Percentiles rank a stretch among this genome's conserved stretches.
These are phyloP conservation scores for Plasmodium billcollinsi DNA, from an alignment of 169 alveolate species.

Conservation along the genomic window DNA sequence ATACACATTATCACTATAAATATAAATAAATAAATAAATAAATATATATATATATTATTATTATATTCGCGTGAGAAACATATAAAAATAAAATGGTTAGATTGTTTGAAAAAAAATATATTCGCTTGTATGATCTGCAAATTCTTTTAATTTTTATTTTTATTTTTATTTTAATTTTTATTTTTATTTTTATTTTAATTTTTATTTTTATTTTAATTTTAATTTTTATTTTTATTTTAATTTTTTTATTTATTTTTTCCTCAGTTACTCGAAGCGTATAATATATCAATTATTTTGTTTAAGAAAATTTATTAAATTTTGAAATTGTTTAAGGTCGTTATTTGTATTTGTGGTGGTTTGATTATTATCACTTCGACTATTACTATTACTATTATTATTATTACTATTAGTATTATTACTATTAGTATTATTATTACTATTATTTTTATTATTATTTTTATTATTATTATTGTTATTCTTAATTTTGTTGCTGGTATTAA, in stretches of 20 bases:
- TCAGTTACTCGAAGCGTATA: not conserved
- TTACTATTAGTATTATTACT: not conserved
- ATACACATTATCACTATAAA: not conserved
- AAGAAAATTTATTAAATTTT: conserved; percentile 46
- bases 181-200: not conserved
- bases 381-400: not conserved
- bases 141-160: not conserved
- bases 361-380: not conserved
- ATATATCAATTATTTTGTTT: conserved; percentile 18
- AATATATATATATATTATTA: not conserved
- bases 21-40: not conserved
- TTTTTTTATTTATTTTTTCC: not conserved
- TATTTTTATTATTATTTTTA: conserved; percentile 15
- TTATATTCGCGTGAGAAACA: too few relatives aligned
- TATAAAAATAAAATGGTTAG: too few relatives aligned
- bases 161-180: not conserved
- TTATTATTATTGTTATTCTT: not conserved
- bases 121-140: not conserved
- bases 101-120: not conserved
- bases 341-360: not conserved
- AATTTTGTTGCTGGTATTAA: not conserved
- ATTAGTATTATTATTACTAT: not conserved
- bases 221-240: too few relatives aligned
- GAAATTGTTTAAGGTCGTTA: conserved; percentile 49
- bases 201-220: not conserved